Percentiles rank a stretch among this genome's conserved stretches.
These are phyloP conservation scores for Pythium phragmitis DNA, from an alignment of 352 stramenopile genomes.

Conservation along the genomic window DNA sequence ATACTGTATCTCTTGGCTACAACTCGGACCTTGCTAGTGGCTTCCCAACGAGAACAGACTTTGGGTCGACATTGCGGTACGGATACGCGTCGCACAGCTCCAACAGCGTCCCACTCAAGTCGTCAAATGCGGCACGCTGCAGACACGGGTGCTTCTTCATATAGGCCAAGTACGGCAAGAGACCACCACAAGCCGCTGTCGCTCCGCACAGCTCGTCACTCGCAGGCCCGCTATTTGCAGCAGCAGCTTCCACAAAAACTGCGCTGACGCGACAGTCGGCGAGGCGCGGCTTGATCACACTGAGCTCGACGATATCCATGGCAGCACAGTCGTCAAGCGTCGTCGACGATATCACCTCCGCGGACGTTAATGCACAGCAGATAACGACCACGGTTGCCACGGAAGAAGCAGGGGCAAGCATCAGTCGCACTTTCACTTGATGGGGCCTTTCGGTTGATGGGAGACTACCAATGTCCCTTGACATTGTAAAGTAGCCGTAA, in stretches of 20 bases:
- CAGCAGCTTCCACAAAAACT: background rate
- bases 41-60: conserved; percentile 24
- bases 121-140: conserved; percentile 2
- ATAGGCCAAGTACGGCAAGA: conserved; percentile 19
- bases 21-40: background rate
- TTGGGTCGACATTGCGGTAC: conserved; percentile 16
- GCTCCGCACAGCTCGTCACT: conserved; percentile 8
- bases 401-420: background rate
- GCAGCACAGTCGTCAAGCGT: conserved; percentile 2
- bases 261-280: conserved; percentile 5
- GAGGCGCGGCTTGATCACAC: conserved; percentile 11
- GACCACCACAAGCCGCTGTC: conserved; percentile 1
- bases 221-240: background rate
- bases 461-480: background rate
- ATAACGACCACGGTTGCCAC: background rate
- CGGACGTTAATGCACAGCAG: background rate
- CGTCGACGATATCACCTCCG: conserved; percentile 5
- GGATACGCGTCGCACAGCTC: conserved; percentile 11
- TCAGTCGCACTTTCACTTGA: background rate
- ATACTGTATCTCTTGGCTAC: background rate
- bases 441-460: background rate
- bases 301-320: conserved; percentile 16
- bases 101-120: conserved; percentile 11
- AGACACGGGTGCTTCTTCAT: conserved; percentile 14
- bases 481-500: background rate